Evolutionary conservation across 352 stramenopile species (phyloP).

Genomic region (Globisporangium orthogonon): DNA sequence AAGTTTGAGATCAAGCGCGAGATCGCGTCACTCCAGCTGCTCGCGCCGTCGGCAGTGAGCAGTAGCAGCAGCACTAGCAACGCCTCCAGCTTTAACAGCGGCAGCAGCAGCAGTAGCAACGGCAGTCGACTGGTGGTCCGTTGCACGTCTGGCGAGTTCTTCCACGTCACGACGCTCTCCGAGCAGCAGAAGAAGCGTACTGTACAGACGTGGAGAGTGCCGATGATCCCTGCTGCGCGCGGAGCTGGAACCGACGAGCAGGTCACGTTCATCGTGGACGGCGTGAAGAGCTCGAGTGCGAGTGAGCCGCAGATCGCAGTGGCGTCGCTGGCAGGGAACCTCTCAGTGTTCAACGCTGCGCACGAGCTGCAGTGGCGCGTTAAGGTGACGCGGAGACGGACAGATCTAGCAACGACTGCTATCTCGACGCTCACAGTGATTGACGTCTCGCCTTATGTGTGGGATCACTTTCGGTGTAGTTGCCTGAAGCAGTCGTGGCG

Average conservation of each 20-base stretch:
- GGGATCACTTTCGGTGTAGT: conserved; percentile 11
- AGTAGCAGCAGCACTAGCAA: background rate
- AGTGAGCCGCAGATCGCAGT: conserved; percentile 21
- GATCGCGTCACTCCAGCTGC: conserved; percentile 45
- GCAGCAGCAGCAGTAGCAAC: background rate
- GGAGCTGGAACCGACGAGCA: conserved; percentile 12
- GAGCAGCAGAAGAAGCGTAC: conserved; percentile 17
- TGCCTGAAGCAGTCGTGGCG: conserved; percentile 44
- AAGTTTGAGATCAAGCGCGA: conserved; percentile 51
- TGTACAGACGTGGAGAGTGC: conserved; percentile 28
- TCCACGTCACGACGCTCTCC: conserved; percentile 22
- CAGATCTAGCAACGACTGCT: background rate
- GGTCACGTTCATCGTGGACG: conserved; percentile 39
- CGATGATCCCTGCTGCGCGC: conserved; percentile 4
- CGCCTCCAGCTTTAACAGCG: background rate
- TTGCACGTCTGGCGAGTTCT: conserved; percentile 50
- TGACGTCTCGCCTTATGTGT: background rate
- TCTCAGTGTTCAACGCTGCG: conserved; percentile 30
- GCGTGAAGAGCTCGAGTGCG: conserved; percentile 16
- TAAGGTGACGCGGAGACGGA: conserved; percentile 21
- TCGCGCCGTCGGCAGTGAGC: conserved; percentile 7
- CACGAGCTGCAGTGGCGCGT: conserved; percentile 38
- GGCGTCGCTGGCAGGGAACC: conserved; percentile 28
- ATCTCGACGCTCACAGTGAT: background rate
- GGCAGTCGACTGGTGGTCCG: conserved; percentile 28